Base-by-base conservation (phyloP, 768 basidiomycete genomes). In the Trametes meyenii region DNA sequence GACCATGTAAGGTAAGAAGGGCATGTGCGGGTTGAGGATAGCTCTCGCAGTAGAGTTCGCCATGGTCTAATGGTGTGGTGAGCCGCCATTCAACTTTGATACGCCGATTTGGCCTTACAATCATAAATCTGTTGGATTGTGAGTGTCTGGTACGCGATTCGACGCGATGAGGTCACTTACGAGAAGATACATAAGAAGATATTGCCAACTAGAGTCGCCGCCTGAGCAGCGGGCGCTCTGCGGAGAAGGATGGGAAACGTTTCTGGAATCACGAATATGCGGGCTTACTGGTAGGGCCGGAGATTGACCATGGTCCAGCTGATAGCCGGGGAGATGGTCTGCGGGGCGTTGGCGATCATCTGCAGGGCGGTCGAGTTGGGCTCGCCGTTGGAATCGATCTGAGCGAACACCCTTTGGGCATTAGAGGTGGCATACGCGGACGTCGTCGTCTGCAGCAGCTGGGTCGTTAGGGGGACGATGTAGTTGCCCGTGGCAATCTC, bases 121-220 rank as follows among this genome's bases (percentile, higher is more conserved):
- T 68, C 61, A 71, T 66, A 60, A 75, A 66, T 50, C 75, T 66
- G 58, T 19, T 63, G 10, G 24, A 24, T 5, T 33, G 24, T 7
- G 24, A 45, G 5, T 33, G 24, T 3, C 17, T 6, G 14, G 5
- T 17, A 26, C 24, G 16, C 2, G n/a, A 33, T 36, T 13, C 26
- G 16, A 19, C 3, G 39, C 13, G 36, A 16, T n/a, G 70, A 26
- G 71, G 44, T n/a, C 19, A 72, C 71, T 60, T 46, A 72, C 71
- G 68, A 46, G 45, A 72, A 72, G 36, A 72, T 71, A 46, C 61
- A 63, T 35, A 72, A 45, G 62, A 72, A 77, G 38, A 76, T 76
- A 52, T 72, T 69, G 7, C 75, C 81, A 58, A 82, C 81, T 7
- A 81, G 74, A 1, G 76, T 77, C 49, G 80, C 74, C 3, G 79